phyloP scores from a whole-genome alignment of 2,329 filamentous ascomycete genomes.

The Fusarium nodosum region DNA sequence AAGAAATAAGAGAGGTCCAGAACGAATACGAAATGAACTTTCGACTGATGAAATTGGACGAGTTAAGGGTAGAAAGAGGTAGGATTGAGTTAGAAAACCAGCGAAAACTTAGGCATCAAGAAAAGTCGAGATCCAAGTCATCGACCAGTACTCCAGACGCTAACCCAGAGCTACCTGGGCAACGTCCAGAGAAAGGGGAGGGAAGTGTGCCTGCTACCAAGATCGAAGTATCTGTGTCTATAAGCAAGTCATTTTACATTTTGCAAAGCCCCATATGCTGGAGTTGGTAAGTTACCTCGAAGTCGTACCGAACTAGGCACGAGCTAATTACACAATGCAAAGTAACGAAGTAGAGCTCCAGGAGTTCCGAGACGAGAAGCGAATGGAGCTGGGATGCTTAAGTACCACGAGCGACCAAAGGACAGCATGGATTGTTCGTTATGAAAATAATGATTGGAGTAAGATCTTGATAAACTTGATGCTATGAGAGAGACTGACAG shows the following conservation, averaged over 20 bases:
- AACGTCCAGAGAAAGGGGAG: background rate
- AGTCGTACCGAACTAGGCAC: no score
- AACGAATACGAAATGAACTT: background rate
- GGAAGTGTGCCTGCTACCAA: background rate
- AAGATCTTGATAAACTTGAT: background rate
- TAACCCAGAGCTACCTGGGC: no score
- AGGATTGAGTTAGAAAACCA: no score
- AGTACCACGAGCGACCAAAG: background rate
- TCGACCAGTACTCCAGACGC: no score
- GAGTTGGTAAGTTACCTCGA: background rate
- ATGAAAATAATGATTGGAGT: slow-evolving; percentile 16
- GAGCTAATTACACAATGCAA: background rate
- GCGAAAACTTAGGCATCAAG: background rate
- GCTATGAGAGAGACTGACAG: background rate
- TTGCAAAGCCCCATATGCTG: background rate
- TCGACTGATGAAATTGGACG: background rate
- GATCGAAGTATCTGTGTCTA: background rate
- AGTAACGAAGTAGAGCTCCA: background rate
- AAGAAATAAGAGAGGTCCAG: background rate
- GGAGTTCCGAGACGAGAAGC: background rate
- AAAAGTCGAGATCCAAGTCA: background rate
- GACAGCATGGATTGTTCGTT: slow-evolving; percentile 3
- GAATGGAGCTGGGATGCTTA: background rate
- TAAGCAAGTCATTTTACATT: background rate
- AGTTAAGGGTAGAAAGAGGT: background rate